Base-by-base conservation (phyloP, 805 yeast species). In the Metschnikowia proteae region DNA sequence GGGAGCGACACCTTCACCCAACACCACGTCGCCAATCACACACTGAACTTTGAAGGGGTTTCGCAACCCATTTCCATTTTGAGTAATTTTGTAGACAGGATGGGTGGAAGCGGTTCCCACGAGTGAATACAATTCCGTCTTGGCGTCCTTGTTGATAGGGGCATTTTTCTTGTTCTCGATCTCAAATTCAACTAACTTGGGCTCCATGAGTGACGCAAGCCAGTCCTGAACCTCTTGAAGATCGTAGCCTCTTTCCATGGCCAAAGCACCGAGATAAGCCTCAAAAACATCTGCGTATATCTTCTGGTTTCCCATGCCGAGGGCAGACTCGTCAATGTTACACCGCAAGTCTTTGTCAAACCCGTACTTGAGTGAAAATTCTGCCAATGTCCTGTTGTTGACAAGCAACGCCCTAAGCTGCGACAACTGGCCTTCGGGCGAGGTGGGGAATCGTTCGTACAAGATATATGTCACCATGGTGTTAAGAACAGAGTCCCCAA, bases 201-300 rank as follows among this genome's bases (percentile, higher is more conserved):
- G 81, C n/a, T 65, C 66, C 31, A 83, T 77, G 35, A 85, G 63
- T 41, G 69, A 63, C 5, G 63, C 58, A 27, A 86, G 61, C 92
- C 92, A 86, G 9, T 70, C 64, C 54, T 76, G 75, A 5, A 86
- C 75, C 23, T 65, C 73, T 2, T 69, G 62, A 43, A 78, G 68
- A 51, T 81, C 78, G 13, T 68, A 64, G 9, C 68, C 68, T 36
- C 78, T 70, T 53, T 87, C 95, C 23, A 80, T 71, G 6, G 78
- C 76, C 30, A 92, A 65, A 0, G 95, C 99, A 5, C 96, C 98
- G 40, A 94, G 76, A 57, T 92, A 92, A 0, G 98, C 97, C 67
- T 94, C 99, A 62, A 92, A 88, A 0, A 86, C 82, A 72, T 92
- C 99, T 0, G 98, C 96, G 60, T 78, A 78, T 3, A 86, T 71